Evolutionary conservation across 225 moss, liverwort and hornwort genomes (phyloP), one percentile per base, ranked within the genome.

Genomic region (Takakia lepidozioides): DNA sequence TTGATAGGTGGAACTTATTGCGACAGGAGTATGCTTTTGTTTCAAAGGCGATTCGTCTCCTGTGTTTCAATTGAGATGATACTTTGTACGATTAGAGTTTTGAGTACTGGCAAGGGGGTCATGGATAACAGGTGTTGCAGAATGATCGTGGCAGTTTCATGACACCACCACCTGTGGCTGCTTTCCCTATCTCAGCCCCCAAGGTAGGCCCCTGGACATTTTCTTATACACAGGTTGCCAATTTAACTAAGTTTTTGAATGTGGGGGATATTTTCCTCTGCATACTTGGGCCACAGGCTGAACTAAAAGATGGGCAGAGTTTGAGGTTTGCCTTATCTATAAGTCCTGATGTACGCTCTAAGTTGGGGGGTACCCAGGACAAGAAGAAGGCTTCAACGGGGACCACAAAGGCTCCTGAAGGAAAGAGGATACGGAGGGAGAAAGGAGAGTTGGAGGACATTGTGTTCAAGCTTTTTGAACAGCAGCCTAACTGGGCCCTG

Each of bases 91-190:
- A n/a, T n/a, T n/a, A n/a, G n/a, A n/a, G n/a, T n/a, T n/a, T n/a
- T n/a, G n/a, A n/a, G n/a, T n/a, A n/a, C n/a, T n/a, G n/a, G n/a
- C n/a, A n/a, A n/a, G n/a, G n/a, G n/a, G n/a, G n/a, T n/a, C n/a
- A n/a, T n/a, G n/a, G n/a, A n/a, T n/a, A 32, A 27, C 75, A 98
- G 95, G 86, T 90, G 43, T 71, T 87, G 10, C 76, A 82, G 51
- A 98, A 98, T 55, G 95, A 90, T 58, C 72, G 95, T 43, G 95
- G 95, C 21, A 81, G 90, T 51, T 91, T 74, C 54, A 98, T 98
- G 95, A 75, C 74, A 64, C 95, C 95, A 2, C 76, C 84, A 64
- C 95, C 95, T 17, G 65, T 87, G 22, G 70, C 87, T 36, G 73
- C 56, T 39, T 90, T 74, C 79, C 72, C 86, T 30, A 55, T 66